These are phyloP conservation scores for Aciculoconidium aculeatum DNA, from an alignment of 805 yeast species.

Conservation along the genomic window DNA sequence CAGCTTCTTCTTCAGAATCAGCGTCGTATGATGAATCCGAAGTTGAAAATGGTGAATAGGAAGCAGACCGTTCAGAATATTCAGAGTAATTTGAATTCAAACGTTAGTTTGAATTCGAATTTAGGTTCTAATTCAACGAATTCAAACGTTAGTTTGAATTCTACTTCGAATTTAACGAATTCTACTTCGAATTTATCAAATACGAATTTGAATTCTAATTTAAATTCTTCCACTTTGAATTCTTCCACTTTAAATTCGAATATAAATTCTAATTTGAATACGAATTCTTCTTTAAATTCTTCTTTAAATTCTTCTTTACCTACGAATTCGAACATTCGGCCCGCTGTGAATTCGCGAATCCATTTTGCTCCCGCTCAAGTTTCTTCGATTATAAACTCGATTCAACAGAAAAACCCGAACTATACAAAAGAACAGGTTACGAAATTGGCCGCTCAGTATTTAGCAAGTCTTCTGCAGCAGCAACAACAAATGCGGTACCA, in stretches of 20 bases:
- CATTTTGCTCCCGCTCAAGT: conserved; percentile 58
- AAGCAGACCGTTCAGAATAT: conserved; percentile 27
- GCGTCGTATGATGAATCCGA: conserved; percentile 31
- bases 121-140: no score
- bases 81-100: conserved; percentile 6
- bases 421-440: conserved; percentile 60
- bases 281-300: no score
- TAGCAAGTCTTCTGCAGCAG: conserved; percentile 52
- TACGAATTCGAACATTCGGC: no score
- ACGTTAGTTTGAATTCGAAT: no score
- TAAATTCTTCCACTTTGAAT: no score
- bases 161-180: no score
- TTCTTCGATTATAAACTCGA: conserved; percentile 56
- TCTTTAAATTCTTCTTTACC: no score
- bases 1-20: conserved; percentile 53
- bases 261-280: no score
- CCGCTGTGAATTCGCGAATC: conserved; percentile 31
- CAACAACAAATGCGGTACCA: conserved; percentile 38
- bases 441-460: conserved; percentile 56
- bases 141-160: no score
- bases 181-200: no score
- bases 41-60: conserved; percentile 5
- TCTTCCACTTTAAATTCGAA: no score
- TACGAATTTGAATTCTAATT: no score
- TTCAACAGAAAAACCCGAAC: conserved; percentile 61